A percentile compares a stretch with the other conserved stretches of the same genome.
Conservation (phyloP, 495 filamentous ascomycete genomes). For the Penicillium parvum region DNA sequence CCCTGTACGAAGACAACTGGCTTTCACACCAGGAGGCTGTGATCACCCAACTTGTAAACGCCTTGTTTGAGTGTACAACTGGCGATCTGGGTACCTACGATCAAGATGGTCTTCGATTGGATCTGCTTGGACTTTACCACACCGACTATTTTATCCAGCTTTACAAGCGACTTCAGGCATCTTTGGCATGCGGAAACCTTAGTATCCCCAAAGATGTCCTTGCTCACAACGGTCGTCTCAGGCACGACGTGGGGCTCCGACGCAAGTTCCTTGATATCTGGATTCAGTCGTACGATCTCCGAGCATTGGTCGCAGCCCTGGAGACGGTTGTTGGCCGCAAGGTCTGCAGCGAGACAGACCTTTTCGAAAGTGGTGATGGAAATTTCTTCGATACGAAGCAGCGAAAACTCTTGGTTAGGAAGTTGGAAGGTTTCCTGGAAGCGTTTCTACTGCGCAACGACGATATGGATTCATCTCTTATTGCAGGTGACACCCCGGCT, state of each 20-base stretch:
- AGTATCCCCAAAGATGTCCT: constrained; percentile 51
- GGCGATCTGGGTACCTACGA: constrained; percentile 13
- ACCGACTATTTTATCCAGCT: constrained; percentile 45
- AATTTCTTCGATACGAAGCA: not conserved
- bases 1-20: constrained; percentile 65
- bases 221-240: constrained; percentile 42
- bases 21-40: constrained; percentile 59
- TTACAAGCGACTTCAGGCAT: constrained; percentile 59
- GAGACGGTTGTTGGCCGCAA: constrained; percentile 60
- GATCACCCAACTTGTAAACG: constrained; percentile 58
- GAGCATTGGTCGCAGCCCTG: constrained; percentile 45
- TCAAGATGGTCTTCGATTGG: constrained; percentile 34
- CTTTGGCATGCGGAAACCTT: constrained; percentile 58
- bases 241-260: constrained; percentile 56
- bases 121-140: constrained; percentile 55
- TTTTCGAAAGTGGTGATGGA: not conserved
- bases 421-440: constrained; percentile 51
- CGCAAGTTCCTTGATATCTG: constrained; percentile 55
- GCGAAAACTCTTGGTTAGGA: constrained; percentile 34
- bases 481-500: constrained; percentile 27
- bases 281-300: constrained; percentile 53
- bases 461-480: constrained; percentile 34
- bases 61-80: constrained; percentile 41
- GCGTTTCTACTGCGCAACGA: constrained; percentile 57
- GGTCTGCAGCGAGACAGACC: constrained; percentile 22